Conservation (phyloP, 1,139 yeast genomes). For the Pichia sp. region DNA sequence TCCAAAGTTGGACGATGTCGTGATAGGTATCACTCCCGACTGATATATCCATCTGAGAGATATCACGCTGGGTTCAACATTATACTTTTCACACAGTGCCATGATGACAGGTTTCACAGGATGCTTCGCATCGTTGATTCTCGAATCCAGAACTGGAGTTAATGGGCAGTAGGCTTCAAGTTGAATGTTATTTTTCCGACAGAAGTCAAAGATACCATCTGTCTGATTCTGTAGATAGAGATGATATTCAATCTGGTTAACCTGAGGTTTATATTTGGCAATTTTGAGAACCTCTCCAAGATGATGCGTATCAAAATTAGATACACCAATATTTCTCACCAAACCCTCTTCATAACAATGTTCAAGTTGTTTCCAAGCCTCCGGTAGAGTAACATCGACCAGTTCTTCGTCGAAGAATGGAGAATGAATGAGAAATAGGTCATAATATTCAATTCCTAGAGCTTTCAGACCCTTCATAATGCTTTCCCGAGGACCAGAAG, state of each 20-base stretch:
- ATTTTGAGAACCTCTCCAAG: slow-evolving; percentile 38
- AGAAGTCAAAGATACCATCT: slow-evolving; percentile 50
- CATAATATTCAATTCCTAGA: slow-evolving; percentile 42
- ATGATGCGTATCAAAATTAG: slow-evolving; percentile 42
- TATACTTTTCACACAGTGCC: slow-evolving; percentile 44
- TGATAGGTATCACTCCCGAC: slow-evolving; percentile 65
- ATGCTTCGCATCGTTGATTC: slow-evolving; percentile 26
- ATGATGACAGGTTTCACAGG: slow-evolving; percentile 38
- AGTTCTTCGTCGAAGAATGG: slow-evolving; percentile 38
- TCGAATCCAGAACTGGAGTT: slow-evolving; percentile 41
- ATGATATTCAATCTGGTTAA: slow-evolving; percentile 69
- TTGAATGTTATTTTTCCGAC: slow-evolving; percentile 40
- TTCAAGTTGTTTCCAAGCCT: slow-evolving; percentile 38
- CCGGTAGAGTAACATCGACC: slow-evolving; percentile 35
- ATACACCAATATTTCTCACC: slow-evolving; percentile 44
- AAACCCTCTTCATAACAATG: slow-evolving; percentile 33
- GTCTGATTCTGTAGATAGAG: slow-evolving; percentile 67
- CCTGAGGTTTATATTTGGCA: slow-evolving; percentile 51
- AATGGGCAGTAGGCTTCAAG: slow-evolving; percentile 54
- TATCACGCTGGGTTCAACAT: slow-evolving; percentile 50
- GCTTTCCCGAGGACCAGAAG: slow-evolving; percentile 33
- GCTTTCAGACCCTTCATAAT: slow-evolving; percentile 37
- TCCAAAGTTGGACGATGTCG: slow-evolving; percentile 61
- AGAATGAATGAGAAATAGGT: slow-evolving; percentile 48
- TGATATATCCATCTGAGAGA: slow-evolving; percentile 68